A percentile compares a stretch with the other conserved stretches of the same genome.
These are phyloP conservation scores for Phytophthora hybrid DNA, from an alignment of 352 stramenopile species.

Conservation along the genomic window DNA sequence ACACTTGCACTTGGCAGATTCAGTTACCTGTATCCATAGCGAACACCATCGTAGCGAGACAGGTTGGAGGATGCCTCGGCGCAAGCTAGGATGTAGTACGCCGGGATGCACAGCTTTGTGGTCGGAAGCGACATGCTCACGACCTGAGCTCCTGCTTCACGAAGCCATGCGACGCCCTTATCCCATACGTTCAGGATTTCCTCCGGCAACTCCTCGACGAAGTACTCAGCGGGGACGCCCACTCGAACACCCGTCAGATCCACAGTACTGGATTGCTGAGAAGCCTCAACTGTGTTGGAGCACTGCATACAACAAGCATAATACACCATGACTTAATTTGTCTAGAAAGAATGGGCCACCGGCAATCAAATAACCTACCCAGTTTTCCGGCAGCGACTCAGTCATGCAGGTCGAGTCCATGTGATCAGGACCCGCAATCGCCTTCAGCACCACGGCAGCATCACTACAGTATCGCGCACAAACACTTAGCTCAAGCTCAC, in stretches of 20 bases:
- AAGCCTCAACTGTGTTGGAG: slow-evolving; percentile 41
- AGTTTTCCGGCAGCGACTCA: slow-evolving; percentile 52
- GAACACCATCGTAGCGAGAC: slow-evolving; percentile 96
- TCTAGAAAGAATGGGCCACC: not conserved
- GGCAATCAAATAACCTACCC: slow-evolving; percentile 47
- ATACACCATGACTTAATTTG: not conserved
- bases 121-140: slow-evolving; percentile 79
- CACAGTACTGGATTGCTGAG: slow-evolving; percentile 33
- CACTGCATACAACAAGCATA: slow-evolving; percentile 35
- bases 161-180: slow-evolving; percentile 74
- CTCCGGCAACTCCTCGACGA: slow-evolving; percentile 90
- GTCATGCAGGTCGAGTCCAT: slow-evolving; percentile 87
- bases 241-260: slow-evolving; percentile 88
- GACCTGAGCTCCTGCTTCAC: slow-evolving; percentile 75
- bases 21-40: slow-evolving; percentile 83
- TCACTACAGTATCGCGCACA: slow-evolving; percentile 54
- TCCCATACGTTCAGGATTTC: slow-evolving; percentile 90
- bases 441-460: slow-evolving; percentile 76
- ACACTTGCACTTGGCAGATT: not conserved
- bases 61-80: slow-evolving; percentile 99
- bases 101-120: slow-evolving; percentile 91
- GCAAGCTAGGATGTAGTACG: slow-evolving; percentile 99
- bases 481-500: not conserved
- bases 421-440: slow-evolving; percentile 80
- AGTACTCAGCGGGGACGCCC: slow-evolving; percentile 96